Conservation (phyloP, 257 asterid species). For the Euphrasia confusa region DNA sequence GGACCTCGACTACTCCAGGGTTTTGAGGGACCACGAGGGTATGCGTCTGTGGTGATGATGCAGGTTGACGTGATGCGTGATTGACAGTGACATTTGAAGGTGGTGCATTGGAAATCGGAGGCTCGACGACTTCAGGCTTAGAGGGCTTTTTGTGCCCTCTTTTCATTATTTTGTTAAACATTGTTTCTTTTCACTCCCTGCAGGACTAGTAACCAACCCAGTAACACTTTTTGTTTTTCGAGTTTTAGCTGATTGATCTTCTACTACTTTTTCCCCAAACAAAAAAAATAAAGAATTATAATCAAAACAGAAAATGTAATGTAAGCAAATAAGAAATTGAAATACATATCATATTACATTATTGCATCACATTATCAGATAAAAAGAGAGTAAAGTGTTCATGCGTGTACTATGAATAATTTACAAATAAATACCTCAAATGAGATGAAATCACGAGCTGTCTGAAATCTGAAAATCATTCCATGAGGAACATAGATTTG, state of each 20-base stretch:
- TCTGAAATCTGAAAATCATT: constrained; percentile 22
- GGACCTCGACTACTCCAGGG: constrained; percentile 67
- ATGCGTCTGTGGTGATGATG: constrained; percentile 28
- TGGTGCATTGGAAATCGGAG: constrained; percentile 40
- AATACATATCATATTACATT: too few relatives aligned
- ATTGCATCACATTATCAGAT: constrained; percentile 1
- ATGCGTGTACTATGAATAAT: too few relatives aligned
- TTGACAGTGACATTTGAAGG: constrained; percentile 39
- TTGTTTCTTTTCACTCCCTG: constrained; percentile 21
- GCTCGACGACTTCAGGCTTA: constrained; percentile 43
- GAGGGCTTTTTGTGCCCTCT: constrained; percentile 64
- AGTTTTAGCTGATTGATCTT: constrained; percentile 1
- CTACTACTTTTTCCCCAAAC: too few relatives aligned
- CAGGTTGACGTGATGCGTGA: constrained; percentile 39
- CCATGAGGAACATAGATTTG: constrained; percentile 9
- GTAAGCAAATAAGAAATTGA: neutral
- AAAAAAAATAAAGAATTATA: neutral
- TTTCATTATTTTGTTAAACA: constrained; percentile 66
- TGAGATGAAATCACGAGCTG: constrained; percentile 15
- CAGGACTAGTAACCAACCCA: constrained; percentile 19
- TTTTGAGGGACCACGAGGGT: constrained; percentile 42
- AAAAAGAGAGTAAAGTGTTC: neutral
- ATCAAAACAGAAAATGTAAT: constrained; percentile 17
- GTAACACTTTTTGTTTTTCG: constrained; percentile 12
- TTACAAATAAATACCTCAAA: constrained; percentile 27